Conservation (phyloP, 2,329 filamentous ascomycete species). For the Setomelanomma holmii region DNA sequence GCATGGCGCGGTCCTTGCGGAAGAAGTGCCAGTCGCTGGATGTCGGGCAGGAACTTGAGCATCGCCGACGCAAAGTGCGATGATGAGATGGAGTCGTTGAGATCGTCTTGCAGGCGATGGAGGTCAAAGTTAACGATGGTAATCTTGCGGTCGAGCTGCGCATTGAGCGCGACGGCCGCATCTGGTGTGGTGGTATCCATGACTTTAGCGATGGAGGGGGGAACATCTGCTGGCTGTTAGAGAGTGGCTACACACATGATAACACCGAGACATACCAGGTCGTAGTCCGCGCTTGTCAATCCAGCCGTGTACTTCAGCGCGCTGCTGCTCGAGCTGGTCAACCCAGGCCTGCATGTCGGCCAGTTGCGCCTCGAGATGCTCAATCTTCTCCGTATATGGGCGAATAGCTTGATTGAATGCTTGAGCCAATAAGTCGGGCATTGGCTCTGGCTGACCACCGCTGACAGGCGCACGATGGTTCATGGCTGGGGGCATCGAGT, state of each 20-base stretch:
- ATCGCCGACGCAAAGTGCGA: slow-evolving; percentile 62
- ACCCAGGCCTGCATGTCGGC: slow-evolving; percentile 59
- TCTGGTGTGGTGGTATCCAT: slow-evolving; percentile 60
- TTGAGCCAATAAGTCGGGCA: slow-evolving; percentile 59
- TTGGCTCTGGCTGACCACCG: slow-evolving; percentile 47
- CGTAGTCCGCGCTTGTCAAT: slow-evolving; percentile 63
- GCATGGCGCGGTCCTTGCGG: slow-evolving; percentile 57
- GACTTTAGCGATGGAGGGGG: slow-evolving; percentile 58
- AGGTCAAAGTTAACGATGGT: slow-evolving; percentile 65
- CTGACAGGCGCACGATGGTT: slow-evolving; percentile 33
- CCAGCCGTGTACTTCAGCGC: slow-evolving; percentile 61
- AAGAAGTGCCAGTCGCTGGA: slow-evolving; percentile 57
- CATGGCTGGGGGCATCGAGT: slow-evolving; percentile 29
- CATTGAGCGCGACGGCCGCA: slow-evolving; percentile 59
- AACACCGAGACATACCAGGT: slow-evolving; percentile 52
- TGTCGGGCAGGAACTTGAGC: slow-evolving; percentile 63
- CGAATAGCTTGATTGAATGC: slow-evolving; percentile 62
- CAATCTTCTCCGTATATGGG: slow-evolving; percentile 61
- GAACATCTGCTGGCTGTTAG: slow-evolving; percentile 54
- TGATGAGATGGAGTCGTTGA: slow-evolving; percentile 61
- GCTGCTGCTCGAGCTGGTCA: slow-evolving; percentile 59
- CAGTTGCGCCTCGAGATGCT: slow-evolving; percentile 59
- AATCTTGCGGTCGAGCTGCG: slow-evolving; percentile 65
- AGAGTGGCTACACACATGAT: neutral
- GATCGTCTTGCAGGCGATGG: slow-evolving; percentile 62